phyloP scores from a whole-genome alignment of 805 yeast genomes.

The Metschnikowia corniflorae region DNA sequence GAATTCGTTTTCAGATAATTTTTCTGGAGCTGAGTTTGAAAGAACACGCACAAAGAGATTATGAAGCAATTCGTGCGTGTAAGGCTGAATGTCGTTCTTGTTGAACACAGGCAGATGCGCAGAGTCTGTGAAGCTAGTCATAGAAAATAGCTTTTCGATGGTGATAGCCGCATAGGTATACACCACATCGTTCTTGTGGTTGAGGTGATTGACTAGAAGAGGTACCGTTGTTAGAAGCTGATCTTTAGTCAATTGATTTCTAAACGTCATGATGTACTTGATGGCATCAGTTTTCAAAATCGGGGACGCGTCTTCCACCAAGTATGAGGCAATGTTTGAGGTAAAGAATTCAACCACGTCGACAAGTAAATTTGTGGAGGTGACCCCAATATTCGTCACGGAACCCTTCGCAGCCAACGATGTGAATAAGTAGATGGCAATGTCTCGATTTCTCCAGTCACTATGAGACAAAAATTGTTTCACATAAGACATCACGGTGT shows the following conservation, averaged over 20 bases:
- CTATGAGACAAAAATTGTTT: constrained; percentile 52
- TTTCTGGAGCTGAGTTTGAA: constrained; percentile 62
- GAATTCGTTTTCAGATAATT: constrained; percentile 91
- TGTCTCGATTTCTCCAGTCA: constrained; percentile 84
- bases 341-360: constrained; percentile 87
- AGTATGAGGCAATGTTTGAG: constrained; percentile 76
- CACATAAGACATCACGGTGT: constrained; percentile 69
- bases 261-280: constrained; percentile 80
- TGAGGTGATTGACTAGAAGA: constrained; percentile 64
- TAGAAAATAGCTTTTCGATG: constrained; percentile 79
- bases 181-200: constrained; percentile 63
- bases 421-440: constrained; percentile 80
- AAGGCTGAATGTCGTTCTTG: constrained; percentile 66
- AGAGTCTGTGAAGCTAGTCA: constrained; percentile 55
- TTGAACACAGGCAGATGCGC: constrained; percentile 59
- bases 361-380: constrained; percentile 77
- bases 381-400: constrained; percentile 80
- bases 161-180: constrained; percentile 93
- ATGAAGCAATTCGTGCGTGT: constrained; percentile 56
- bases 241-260: constrained; percentile 87
- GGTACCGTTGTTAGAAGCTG: constrained; percentile 82
- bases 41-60: constrained; percentile 67
- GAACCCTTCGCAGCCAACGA: constrained; percentile 90
- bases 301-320: constrained; percentile 62
- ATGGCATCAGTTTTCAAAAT: constrained; percentile 90